A percentile compares a stretch with the other conserved stretches of the same genome.
phyloP scores from a whole-genome alignment of 257 asterid species.

The Dorcoceras hygrometricum region DNA sequence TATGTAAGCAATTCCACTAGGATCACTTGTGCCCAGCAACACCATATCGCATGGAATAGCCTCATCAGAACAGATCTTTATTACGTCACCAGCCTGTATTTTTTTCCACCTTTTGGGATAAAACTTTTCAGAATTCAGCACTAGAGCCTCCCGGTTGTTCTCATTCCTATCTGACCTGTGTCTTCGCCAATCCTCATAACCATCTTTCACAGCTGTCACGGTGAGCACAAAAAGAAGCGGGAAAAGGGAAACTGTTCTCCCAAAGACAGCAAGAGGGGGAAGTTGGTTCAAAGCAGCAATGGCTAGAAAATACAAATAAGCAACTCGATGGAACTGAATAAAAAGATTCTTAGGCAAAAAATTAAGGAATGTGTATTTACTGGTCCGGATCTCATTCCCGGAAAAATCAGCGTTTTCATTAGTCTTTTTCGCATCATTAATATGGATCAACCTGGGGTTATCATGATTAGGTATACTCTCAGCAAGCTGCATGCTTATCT shows the following conservation, averaged over 20 bases:
- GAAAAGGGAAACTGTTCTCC: constrained; percentile 91
- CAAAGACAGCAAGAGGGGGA: constrained; percentile 98
- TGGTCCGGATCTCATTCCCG: constrained; percentile 93
- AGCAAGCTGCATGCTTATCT: constrained; percentile 80
- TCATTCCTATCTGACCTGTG: constrained; percentile 98
- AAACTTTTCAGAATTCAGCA: constrained; percentile 63
- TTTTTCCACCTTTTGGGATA: constrained; percentile 71
- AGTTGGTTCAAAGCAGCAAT: constrained; percentile 96
- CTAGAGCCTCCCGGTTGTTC: constrained; percentile 85
- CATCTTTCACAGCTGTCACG: constrained; percentile 97
- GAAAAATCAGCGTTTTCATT: constrained; percentile 59
- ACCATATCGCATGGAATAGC: constrained; percentile 97
- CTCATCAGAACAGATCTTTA: constrained; percentile 77
- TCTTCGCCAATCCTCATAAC: constrained; percentile 98
- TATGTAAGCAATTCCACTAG: constrained; percentile 92
- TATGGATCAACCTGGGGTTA: constrained; percentile 78
- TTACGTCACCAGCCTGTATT: constrained; percentile 82
- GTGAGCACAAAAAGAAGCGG: constrained; percentile 97
- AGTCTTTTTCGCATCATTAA: constrained; percentile 78
- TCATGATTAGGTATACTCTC: constrained; percentile 52
- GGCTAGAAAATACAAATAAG: constrained; percentile 89
- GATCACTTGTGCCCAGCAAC: constrained; percentile 87
- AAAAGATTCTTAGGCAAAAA: constrained; percentile 94
- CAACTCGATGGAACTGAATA: constrained; percentile 92
- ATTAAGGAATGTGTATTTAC: constrained; percentile 81